Conservation (phyloP, 2,329 filamentous ascomycete genomes). For the Aspergillus cejpii region DNA sequence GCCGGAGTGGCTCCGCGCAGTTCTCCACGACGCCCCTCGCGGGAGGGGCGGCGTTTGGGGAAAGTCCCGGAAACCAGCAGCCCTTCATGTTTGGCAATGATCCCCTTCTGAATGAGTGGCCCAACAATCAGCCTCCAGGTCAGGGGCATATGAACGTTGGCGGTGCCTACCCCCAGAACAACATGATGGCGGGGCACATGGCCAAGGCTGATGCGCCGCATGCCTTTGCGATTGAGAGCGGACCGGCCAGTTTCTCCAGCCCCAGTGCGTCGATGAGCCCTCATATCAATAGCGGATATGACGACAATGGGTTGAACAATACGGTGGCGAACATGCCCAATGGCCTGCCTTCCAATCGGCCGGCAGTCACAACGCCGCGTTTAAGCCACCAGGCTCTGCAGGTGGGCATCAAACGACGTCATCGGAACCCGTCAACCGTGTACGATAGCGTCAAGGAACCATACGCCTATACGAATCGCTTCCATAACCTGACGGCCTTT, state of each 20-base stretch:
- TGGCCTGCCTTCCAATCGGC: slow-evolving; percentile 28
- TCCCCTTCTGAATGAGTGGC: slow-evolving; percentile 42
- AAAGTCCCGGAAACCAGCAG: slow-evolving; percentile 41
- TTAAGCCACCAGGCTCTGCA: slow-evolving; percentile 39
- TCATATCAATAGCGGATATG: slow-evolving; percentile 41
- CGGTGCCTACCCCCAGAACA: slow-evolving; percentile 33
- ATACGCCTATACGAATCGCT: slow-evolving; percentile 83
- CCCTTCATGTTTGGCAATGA: slow-evolving; percentile 43
- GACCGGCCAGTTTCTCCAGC: slow-evolving; percentile 50
- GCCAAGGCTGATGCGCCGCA: slow-evolving; percentile 44
- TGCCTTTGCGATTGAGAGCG: slow-evolving; percentile 58
- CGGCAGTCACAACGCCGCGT: slow-evolving; percentile 40
- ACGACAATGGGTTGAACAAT: slow-evolving; percentile 31
- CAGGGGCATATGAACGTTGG: slow-evolving; percentile 30
- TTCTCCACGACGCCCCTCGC: slow-evolving; percentile 34
- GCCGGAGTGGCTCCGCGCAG: slow-evolving; percentile 37
- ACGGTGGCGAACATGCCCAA: slow-evolving; percentile 23
- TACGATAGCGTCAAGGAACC: slow-evolving; percentile 87
- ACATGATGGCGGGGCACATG: slow-evolving; percentile 38
- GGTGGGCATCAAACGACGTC: slow-evolving; percentile 43
- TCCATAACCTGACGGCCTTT: slow-evolving; percentile 78
- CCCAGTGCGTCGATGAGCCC: slow-evolving; percentile 53
- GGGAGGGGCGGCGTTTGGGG: slow-evolving; percentile 36
- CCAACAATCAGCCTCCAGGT: slow-evolving; percentile 32
- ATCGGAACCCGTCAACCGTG: slow-evolving; percentile 70